Evolutionary conservation across 2,329 filamentous ascomycete species (phyloP), one percentile per base, ranked within the genome.

Genomic region (Botrytis squamosa): DNA sequence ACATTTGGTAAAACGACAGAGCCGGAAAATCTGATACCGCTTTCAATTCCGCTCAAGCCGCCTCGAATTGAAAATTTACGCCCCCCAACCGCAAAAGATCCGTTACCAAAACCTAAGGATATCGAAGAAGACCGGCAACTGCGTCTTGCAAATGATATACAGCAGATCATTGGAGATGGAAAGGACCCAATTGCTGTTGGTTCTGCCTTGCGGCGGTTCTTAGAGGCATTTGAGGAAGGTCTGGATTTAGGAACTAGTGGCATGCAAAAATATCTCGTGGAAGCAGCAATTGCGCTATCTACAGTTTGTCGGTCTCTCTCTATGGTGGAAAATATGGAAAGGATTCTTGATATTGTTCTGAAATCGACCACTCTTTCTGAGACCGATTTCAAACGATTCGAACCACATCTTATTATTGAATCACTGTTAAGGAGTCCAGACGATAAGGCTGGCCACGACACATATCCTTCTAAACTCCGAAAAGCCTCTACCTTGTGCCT

Each of bases 401-500:
- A 74, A 0, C 78, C 78, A 18, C 66, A 71, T 42, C 12, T 46
- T 9, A 70, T 79, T 4, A 78, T 80, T 16, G 16, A 69, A 46
- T 65, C 73, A 18, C 59, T 79, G 29, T 36, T 78, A 12, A 42
- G 72, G 20, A 70, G 66, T 16, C 52, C 42, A 8, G n/a, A 44
- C 9, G 33, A 67, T 36, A 63, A 74, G 3, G 33, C 22, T 29
- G 12, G n/a, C 38, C 29, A 29, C 10, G 40, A 49, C 25, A 29
- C 52, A 20, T 42, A 72, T n/a, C n/a, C 59, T 36, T 44, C 71
- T 4, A 76, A 72, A 10, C 52, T 81, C 25, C 63, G 60, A 42
- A 79, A 77, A 65, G 79, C 77, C 7, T 72, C 73, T 9, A 71
- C 73, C 10, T 74, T 82, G 46, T 82, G 78, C 68, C 75, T 81